Base-by-base conservation (phyloP, 306 rosid genomes). In the Fagus sylvatica region DNA sequence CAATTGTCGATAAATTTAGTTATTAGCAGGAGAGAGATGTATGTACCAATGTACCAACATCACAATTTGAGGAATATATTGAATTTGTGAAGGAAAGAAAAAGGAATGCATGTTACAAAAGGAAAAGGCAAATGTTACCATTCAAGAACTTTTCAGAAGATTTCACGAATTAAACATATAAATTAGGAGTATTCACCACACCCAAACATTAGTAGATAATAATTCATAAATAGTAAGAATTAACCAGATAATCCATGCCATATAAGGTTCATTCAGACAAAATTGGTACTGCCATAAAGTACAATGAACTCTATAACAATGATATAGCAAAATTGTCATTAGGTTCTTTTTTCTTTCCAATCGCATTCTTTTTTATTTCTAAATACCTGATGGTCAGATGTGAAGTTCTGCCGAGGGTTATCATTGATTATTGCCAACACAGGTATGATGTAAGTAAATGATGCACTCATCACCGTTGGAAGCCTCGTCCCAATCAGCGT, bases 401-500 rank as follows among this genome's bases (percentile, higher is more conserved):
- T 0, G 54, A 93, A 94, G 59, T n/a, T 64, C 53, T 71, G 80
- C 54, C 88, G 89, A 19, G 88, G 55, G 61, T 73, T 79, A 80
- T 89, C 91, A 72, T 96, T 86, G 65, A 96, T 93, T 61, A 84
- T 90, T 3, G 99, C 88, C 78, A 91, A 4, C 70, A 96, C 91
- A 0, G 99, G 97, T 13, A 96, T 34, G 51, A 75, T 3, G 69
- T 81, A 96, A 64, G 97, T 91, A 33, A 91, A 78, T 12, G 99
- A 96, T 59, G 90, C 85, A 41, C 90, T 81, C 99, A 96, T 93
- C 71, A 93, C 96, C 0, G 87, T 76, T 19, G 99, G 99, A 73
- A 96, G 99, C 85, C 99, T 91, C 0, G 99, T 86, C 9, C 99
- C 99, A 32, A 96, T 17, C 75, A 76, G 64, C 2, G 98, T 88